Conservation (phyloP, 106 monocot genomes). For the Acorus gramineus region DNA sequence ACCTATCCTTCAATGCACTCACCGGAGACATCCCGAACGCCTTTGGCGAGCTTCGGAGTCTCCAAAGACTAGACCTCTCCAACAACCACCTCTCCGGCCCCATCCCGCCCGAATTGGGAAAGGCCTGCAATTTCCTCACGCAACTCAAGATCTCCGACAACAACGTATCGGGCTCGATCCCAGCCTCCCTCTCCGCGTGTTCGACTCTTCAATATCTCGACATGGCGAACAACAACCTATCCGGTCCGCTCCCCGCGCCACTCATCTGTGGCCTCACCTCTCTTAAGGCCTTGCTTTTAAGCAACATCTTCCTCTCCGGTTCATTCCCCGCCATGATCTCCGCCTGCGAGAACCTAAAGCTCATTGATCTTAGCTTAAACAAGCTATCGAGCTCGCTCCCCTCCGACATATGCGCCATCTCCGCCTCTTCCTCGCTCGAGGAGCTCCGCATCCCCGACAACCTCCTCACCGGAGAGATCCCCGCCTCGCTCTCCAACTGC, state of each 20-base stretch:
- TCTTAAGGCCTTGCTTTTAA: slow-evolving; percentile 36
- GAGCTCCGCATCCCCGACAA: slow-evolving; percentile 71
- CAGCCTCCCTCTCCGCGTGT: slow-evolving; percentile 38
- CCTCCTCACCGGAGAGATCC: slow-evolving; percentile 43
- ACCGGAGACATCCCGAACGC: slow-evolving; percentile 38
- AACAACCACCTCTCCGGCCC: slow-evolving; percentile 31
- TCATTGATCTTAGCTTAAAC: slow-evolving; percentile 68
- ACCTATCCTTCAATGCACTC: slow-evolving; percentile 66
- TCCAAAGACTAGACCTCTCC: slow-evolving; percentile 67
- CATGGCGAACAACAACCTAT: slow-evolving; percentile 55
- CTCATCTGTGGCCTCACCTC: slow-evolving; percentile 32
- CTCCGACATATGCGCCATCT: slow-evolving; percentile 23
- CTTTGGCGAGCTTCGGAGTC: slow-evolving; percentile 23
- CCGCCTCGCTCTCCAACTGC: slow-evolving; percentile 32
- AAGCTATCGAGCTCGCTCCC: slow-evolving; percentile 37
- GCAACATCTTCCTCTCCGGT: slow-evolving; percentile 73
- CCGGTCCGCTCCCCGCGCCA: slow-evolving; percentile 25
- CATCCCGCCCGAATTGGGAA: slow-evolving; percentile 35
- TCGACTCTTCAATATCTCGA: slow-evolving; percentile 38
- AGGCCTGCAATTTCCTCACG: slow-evolving; percentile 34
- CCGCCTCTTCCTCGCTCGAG: slow-evolving; percentile 32
- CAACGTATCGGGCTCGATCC: slow-evolving; percentile 39
- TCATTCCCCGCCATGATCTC: slow-evolving; percentile 39
- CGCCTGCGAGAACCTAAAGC: slow-evolving; percentile 30
- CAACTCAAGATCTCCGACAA: slow-evolving; percentile 41